Evolutionary conservation across 2,329 filamentous ascomycete species (phyloP).

Genomic region (Pestalotiopsis sp.): DNA sequence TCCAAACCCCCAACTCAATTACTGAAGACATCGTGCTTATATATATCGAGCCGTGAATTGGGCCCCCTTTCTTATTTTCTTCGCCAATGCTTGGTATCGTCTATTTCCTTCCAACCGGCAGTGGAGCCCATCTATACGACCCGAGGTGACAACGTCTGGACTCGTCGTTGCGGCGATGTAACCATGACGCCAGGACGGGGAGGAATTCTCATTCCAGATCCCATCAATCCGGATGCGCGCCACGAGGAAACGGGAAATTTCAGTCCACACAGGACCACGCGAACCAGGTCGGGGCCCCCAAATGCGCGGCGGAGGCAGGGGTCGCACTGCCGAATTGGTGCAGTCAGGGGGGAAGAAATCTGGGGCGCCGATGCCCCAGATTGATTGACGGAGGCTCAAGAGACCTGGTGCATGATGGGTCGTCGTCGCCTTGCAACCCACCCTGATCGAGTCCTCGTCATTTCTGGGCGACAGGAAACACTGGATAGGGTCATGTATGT

Average conservation of each 20-base stretch:
- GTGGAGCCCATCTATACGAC: not conserved
- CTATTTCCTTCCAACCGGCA: not conserved
- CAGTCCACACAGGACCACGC: slow-evolving; percentile 3
- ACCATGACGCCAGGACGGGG: slow-evolving; percentile 1
- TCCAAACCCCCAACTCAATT: not conserved
- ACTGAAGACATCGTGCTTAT: not conserved
- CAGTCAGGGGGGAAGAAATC: not conserved
- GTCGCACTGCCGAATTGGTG: slow-evolving; percentile 1
- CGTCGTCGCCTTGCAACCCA: not conserved
- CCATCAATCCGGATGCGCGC: slow-evolving; percentile 4
- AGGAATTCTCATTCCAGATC: not conserved
- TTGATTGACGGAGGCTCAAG: slow-evolving; percentile 6
- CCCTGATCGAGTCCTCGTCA: not conserved
- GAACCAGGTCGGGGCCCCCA: not conserved
- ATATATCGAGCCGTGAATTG: not conserved
- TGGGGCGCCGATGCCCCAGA: slow-evolving; percentile 1
- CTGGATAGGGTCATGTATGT: not conserved
- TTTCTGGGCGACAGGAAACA: not conserved
- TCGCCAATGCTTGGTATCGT: not conserved
- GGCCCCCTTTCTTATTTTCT: not conserved
- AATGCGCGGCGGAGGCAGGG: slow-evolving; percentile 4
- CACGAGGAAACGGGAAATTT: slow-evolving; percentile 1
- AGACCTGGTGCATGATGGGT: not conserved
- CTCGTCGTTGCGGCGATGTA: not conserved
- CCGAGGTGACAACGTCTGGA: not conserved